Conservation (phyloP, 306 rosid species). For the Vachellia pachyceras region DNA sequence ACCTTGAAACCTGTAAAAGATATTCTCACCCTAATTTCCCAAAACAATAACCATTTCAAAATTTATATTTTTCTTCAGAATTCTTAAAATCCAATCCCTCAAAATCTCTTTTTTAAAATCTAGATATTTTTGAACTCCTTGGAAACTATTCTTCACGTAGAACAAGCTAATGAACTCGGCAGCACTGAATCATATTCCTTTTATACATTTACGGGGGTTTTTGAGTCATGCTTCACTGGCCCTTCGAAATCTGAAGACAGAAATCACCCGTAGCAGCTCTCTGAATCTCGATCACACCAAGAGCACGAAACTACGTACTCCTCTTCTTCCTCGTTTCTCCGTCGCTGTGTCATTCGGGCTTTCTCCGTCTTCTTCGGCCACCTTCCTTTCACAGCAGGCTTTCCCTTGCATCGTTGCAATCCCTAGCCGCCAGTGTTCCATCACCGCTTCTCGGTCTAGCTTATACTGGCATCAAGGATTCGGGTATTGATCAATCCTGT, state of each 20-base stretch:
- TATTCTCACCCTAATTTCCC: no score
- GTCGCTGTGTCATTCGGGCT: constrained; percentile 30
- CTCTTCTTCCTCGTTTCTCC: constrained; percentile 5
- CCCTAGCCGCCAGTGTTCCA: constrained; percentile 50
- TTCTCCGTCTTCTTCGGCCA: not conserved
- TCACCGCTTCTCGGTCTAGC: constrained; percentile 40
- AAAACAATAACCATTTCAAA: no score
- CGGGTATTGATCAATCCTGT: constrained; percentile 26
- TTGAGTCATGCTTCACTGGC: not conserved
- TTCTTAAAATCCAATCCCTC: no score
- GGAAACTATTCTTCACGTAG: no score
- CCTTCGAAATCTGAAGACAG: constrained; percentile 34
- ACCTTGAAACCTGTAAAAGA: no score
- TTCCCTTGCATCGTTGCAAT: constrained; percentile 21
- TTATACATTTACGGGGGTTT: not conserved
- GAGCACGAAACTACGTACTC: not conserved
- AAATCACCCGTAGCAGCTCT: not conserved
- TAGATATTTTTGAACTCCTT: no score
- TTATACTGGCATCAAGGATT: constrained; percentile 16
- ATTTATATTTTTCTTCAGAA: no score
- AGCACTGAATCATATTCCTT: no score
- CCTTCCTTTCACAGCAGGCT: not conserved
- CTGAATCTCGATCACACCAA: constrained; percentile 37
- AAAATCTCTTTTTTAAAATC: not conserved
- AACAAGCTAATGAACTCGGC: not conserved